Evolutionary conservation across 495 filamentous ascomycete genomes (phyloP), one percentile per base, ranked within the genome.

Genomic region (Saxophila tyrrhenica): DNA sequence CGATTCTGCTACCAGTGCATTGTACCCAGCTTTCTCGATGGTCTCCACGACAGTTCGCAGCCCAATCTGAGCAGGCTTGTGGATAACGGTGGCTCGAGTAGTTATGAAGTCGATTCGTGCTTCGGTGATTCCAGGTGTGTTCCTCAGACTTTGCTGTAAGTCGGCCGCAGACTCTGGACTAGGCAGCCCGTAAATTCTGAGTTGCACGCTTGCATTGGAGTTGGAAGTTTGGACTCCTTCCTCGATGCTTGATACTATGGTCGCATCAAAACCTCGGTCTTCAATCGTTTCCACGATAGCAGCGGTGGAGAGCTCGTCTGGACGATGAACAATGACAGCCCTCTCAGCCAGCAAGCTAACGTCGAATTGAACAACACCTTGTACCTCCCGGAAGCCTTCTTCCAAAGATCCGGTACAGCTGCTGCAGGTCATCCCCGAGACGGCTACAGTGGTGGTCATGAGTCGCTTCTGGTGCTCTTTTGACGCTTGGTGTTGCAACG

Each of bases 341-440:
- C 92, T 79, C 64, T 96, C 89, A 8, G 92, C 90, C 10, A 97
- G 78, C 39, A 98, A 69, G 57, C 89, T 95, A 67, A 98, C 88
- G 64, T 89, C 92, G 71, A 97, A 95, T 64, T 87, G 84, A 39
- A 82, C 75, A 15, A 98, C 68, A 0, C 91, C 94, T 1, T 82
- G 71, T 16, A 91, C 72, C 55, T 80, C 80, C 52, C 81, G 78
- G 63, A 97, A 94, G 1, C 85, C 89, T 48, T 79, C 79, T 67
- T 95, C 84, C 19, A 97, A 78, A 41, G 92, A 90, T 11, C 89
- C 86, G 7, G 91, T 96, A 66, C 92, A 98, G 23, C 91, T 88
- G 20, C 91, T 91, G 62, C 91, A 98, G 3, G 91, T 97, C 92
- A 98, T 97, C 25, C 92, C 92, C 61, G 85, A 86, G 22, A 98